Base-by-base conservation (phyloP, 2,329 filamentous ascomycete genomes). In the Sordariomycetes sp. region DNA sequence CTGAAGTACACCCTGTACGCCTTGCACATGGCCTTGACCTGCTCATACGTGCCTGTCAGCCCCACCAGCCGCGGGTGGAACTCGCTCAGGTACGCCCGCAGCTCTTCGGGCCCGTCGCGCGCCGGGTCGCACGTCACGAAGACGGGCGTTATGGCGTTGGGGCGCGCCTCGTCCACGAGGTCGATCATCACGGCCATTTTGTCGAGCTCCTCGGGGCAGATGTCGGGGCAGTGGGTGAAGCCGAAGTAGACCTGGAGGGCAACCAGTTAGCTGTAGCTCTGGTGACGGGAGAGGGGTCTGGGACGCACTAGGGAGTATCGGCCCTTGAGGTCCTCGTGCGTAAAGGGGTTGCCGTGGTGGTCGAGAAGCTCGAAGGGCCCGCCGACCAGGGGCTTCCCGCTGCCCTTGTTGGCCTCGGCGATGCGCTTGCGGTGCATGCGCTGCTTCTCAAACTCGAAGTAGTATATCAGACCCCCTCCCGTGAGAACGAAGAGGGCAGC, bases 141-240 rank as follows among this genome's bases (percentile, higher is more conserved):
- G 59, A 99, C 79, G 32, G 93, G 90, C 34, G 86, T 77, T 63
- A 97, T 74, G 55, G 78, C 65, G 59, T 72, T 72, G 2, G 80
- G 77, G 4, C 68, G 66, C 65, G 79, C 72, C 55, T 74, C 75
- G 64, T 85, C 76, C 52, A 87, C 79, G 7, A 82, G 77, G 69
- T 99, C 91, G 68, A 95, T 88, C 83, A 97, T 96, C 60, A 81
- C 80, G n/a, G 93, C 89, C 92, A 99, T 97, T 78, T 99, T 99
- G 77, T 99, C 94, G 66, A 99, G 87, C 75, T 99, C 94, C 69
- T 99, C 94, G 37, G 94, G 94, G 77, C 94, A 99, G 70, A 99
- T 99, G 71, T 99, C 94, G 25, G 94, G 94, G 71, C 94, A 99
- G 73, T 97, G 92, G 10, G 90, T 93, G 80, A 99, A 99, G 67